These are phyloP conservation scores for Hansenula lynferdii DNA, from an alignment of 1,139 yeast species.

Conservation along the genomic window DNA sequence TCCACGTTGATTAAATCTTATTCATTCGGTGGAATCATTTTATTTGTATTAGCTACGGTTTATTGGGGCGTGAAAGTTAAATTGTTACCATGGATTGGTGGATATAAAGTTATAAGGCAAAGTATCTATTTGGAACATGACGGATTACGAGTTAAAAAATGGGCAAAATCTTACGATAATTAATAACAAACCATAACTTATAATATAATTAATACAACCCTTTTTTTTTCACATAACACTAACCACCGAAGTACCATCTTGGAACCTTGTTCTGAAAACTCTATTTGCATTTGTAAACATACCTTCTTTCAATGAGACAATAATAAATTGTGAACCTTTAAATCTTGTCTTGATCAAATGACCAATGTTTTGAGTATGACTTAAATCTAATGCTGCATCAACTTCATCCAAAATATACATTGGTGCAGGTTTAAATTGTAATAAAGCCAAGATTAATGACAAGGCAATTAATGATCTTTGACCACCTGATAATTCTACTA, in stretches of 20 bases:
- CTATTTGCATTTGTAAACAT: slow-evolving; percentile 97
- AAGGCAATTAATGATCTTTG: slow-evolving; percentile 92
- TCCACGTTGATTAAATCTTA: slow-evolving; percentile 7
- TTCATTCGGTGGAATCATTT: slow-evolving; percentile 14
- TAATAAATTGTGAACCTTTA: slow-evolving; percentile 93
- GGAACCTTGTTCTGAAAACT: slow-evolving; percentile 89
- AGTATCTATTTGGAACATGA: slow-evolving; percentile 5
- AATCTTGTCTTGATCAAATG: slow-evolving; percentile 92
- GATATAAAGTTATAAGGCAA: slow-evolving; percentile 7
- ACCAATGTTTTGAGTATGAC: slow-evolving; percentile 97
- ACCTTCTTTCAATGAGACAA: slow-evolving; percentile 95
- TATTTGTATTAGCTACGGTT: slow-evolving; percentile 18
- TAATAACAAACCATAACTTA: neutral
- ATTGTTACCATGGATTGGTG: slow-evolving; percentile 32
- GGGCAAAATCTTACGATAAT: slow-evolving; percentile 7
- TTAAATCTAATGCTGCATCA: slow-evolving; percentile 95
- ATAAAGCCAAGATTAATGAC: slow-evolving; percentile 81
- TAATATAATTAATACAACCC: neutral
- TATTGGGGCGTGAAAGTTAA: slow-evolving; percentile 47
- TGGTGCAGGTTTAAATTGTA: slow-evolving; percentile 97
- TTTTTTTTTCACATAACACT: slow-evolving; percentile 38
- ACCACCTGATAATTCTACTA: slow-evolving; percentile 96
- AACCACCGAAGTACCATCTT: slow-evolving; percentile 95
- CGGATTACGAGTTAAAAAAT: slow-evolving; percentile 7
- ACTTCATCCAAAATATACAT: slow-evolving; percentile 97